Evolutionary conservation across 179 eudicot genomes (phyloP), one percentile per base, ranked within the genome.

Genomic region (Monotropa hypopitys): DNA sequence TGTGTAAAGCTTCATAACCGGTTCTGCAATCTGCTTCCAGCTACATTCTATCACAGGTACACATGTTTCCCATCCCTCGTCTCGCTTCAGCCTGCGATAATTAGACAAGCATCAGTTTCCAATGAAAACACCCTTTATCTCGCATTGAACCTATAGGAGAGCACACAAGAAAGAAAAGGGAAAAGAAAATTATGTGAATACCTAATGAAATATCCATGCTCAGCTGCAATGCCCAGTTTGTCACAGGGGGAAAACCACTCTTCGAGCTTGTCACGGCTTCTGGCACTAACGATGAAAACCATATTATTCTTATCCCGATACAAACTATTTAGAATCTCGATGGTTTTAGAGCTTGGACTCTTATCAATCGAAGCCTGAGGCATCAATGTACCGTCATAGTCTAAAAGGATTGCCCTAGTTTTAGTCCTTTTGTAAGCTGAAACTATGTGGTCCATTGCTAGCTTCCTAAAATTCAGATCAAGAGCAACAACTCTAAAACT

Each of bases 21-120:
- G 90, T 78, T 89, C 89, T 23, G 87, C 90, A 42, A 89, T 82
- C 76, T 87, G 88, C 82, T 87, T 89, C 92, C 92, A 89, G 49
- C 84, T 83, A 65, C 85, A 80, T 45, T 83, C 83, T 5, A 77
- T 76, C 16, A 71, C 47, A 5, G 87, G 84, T 62, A 81, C 84
- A 80, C 88, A 71, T 67, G 68, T 85, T 78, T 85, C 85, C 92
- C 92, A 89, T 40, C 84, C 92, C 33, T 74, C 76, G 40, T 80
- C 78, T 11, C 81, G 74, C 46, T 77, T 74, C 79, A 82, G 78
- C 86, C 92, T 89, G 87, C 43, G 38, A 4, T 28, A 40, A 53
- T 78, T 28, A 72, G 33, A 77, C 77, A 53, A 69, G 2, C 20
- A 38, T 69, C 46, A 35, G 20, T 49, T 76, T 50, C 30, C 63